Evolutionary conservation across 305 asterid species (phyloP).

Genomic region (Petunia hybrid): DNA sequence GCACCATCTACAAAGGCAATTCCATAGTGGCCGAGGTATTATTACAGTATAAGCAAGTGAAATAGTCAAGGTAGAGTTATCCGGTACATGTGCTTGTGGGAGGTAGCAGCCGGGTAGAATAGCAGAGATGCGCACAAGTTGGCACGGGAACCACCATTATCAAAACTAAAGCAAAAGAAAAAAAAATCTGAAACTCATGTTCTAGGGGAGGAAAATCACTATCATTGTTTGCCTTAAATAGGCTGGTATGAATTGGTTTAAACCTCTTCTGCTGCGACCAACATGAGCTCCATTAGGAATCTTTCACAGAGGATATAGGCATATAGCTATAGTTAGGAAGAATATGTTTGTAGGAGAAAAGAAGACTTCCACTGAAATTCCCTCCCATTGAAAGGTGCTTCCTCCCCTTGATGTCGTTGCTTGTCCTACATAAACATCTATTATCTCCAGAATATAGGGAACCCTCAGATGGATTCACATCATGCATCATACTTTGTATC

Average conservation of each 20-base stretch:
- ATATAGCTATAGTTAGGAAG: background rate
- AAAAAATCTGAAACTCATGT: background rate
- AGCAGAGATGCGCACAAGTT: background rate
- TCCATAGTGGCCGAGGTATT: constrained; percentile 85
- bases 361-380: background rate
- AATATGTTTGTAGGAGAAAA: constrained; percentile 6
- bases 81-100: background rate
- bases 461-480: background rate
- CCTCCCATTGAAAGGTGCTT: background rate
- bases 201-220: background rate
- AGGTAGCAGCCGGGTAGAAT: background rate
- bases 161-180: background rate
- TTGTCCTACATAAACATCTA: background rate
- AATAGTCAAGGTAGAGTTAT: background rate
- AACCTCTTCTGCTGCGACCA: background rate
- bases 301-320: background rate
- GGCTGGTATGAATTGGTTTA: background rate
- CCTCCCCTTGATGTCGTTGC: background rate
- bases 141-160: background rate
- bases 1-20: constrained; percentile 76
- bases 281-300: background rate
- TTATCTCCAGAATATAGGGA: background rate
- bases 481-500: background rate
- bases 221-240: background rate
- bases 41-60: constrained; percentile 5